phyloP scores from a whole-genome alignment of 202 grass and related monocot genomes.

The Musa balbisiana region DNA sequence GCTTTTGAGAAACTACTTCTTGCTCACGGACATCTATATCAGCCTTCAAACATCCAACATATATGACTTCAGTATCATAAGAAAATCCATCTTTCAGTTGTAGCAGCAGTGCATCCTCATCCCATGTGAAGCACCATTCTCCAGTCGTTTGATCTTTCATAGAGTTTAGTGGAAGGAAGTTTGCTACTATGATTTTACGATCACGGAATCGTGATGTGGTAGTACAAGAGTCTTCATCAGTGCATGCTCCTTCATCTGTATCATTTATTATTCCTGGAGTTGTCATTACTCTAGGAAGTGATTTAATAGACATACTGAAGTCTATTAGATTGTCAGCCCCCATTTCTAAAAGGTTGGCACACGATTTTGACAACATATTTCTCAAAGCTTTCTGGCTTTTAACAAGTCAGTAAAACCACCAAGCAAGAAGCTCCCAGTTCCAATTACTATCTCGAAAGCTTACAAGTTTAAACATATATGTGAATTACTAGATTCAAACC shows the following conservation, averaged over 20 bases:
- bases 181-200: conserved; percentile 89
- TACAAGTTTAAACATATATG: too few species aligned
- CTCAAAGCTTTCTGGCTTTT: neutral
- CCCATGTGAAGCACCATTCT: conserved; percentile 53
- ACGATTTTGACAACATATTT: conserved; percentile 11
- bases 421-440: neutral
- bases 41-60: conserved; percentile 76
- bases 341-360: conserved; percentile 21
- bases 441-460: neutral
- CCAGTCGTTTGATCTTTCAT: conserved; percentile 57
- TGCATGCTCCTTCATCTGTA: conserved; percentile 48
- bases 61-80: conserved; percentile 53
- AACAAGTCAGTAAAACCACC: neutral
- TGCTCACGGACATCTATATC: conserved; percentile 64
- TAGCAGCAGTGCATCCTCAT: conserved; percentile 73
- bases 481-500: neutral
- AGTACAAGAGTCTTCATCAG: conserved; percentile 50
- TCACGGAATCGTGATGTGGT: conserved; percentile 23
- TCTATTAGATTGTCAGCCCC: conserved; percentile 4
- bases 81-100: conserved; percentile 80
- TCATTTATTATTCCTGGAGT: conserved; percentile 68
- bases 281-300: conserved; percentile 57
- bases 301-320: neutral
- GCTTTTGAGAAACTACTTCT: conserved; percentile 62
- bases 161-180: conserved; percentile 72